phyloP scores from a whole-genome alignment of 768 basidiomycete genomes.

The Mycena polygramma region DNA sequence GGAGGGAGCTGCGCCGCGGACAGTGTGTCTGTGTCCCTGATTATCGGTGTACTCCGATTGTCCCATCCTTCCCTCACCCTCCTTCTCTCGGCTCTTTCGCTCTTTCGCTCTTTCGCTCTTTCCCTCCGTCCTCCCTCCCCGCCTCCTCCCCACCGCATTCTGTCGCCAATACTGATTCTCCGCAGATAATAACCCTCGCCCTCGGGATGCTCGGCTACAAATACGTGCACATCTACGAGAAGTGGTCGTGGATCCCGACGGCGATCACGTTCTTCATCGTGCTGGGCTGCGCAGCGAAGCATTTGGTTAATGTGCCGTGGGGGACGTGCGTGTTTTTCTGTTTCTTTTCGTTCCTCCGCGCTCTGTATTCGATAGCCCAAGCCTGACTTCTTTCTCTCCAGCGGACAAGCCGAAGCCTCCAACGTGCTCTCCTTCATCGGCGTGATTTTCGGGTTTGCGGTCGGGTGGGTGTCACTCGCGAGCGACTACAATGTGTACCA shows the following conservation, averaged over 20 bases:
- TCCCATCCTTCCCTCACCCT: no score
- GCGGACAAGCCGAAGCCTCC: constrained; percentile 49
- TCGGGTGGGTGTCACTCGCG: constrained; percentile 58
- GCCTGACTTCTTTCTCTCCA: constrained; percentile 1
- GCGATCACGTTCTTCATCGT: constrained; percentile 53
- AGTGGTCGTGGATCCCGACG: constrained; percentile 56
- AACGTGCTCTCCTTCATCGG: constrained; percentile 53
- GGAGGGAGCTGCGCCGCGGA: no score
- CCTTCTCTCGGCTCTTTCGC: no score
- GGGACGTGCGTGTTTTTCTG: constrained; percentile 25
- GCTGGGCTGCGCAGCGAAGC: constrained; percentile 60
- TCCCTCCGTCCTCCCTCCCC: no score
- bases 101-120: not conserved
- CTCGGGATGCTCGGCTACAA: constrained; percentile 58
- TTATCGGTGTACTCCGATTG: no score
- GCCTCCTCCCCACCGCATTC: no score
- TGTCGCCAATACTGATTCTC: not conserved
- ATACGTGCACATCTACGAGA: constrained; percentile 56
- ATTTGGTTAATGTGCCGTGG: constrained; percentile 49
- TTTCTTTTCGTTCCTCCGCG: not conserved
- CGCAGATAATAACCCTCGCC: constrained; percentile 45
- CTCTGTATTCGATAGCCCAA: not conserved
- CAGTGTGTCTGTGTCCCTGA: no score
- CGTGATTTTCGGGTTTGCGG: constrained; percentile 62
- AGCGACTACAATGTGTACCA: constrained; percentile 60